phyloP scores from a whole-genome alignment of 495 filamentous ascomycete species.

The Aspergillus heteromorphus region DNA sequence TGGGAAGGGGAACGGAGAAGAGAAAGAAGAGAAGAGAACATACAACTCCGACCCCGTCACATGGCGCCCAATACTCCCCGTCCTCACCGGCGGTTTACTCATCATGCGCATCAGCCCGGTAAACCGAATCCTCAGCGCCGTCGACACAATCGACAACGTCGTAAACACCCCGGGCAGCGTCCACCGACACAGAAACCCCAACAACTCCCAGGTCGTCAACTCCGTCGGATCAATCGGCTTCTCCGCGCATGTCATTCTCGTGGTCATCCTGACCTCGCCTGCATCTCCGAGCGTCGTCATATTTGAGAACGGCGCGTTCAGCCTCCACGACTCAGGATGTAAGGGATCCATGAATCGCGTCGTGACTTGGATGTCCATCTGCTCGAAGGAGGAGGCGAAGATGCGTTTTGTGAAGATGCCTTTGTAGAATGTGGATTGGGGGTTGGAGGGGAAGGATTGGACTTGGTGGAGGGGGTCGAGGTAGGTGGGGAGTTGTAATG shows the following conservation, averaged over 20 bases:
- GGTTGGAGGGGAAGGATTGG: background rate
- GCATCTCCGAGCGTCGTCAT: conserved; percentile 4
- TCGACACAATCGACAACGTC: conserved; percentile 5
- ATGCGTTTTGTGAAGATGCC: conserved; percentile 10
- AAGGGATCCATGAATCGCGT: conserved; percentile 9
- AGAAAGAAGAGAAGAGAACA: no score
- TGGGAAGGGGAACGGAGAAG: no score
- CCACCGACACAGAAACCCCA: conserved; percentile 1
- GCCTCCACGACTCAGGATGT: background rate
- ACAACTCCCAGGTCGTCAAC: background rate
- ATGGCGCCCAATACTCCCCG: conserved; percentile 9
- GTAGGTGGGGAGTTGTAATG: background rate
- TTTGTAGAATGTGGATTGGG: conserved; percentile 8
- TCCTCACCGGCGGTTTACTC: conserved; percentile 2
- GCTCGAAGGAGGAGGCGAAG: conserved; percentile 14
- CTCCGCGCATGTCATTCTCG: background rate
- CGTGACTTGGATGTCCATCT: conserved; percentile 3
- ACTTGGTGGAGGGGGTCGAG: conserved; percentile 1
- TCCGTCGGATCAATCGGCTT: conserved; percentile 7
- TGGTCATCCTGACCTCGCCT: conserved; percentile 9
- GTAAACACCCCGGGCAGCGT: conserved; percentile 8
- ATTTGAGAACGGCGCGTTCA: conserved; percentile 7
- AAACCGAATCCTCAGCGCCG: conserved; percentile 6
- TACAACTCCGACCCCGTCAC: conserved; percentile 7
- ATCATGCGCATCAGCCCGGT: conserved; percentile 9